Percentiles rank a stretch among this genome's conserved stretches.
phyloP scores from a whole-genome alignment of 768 basidiomycete species.

The Podaxis pistillaris region DNA sequence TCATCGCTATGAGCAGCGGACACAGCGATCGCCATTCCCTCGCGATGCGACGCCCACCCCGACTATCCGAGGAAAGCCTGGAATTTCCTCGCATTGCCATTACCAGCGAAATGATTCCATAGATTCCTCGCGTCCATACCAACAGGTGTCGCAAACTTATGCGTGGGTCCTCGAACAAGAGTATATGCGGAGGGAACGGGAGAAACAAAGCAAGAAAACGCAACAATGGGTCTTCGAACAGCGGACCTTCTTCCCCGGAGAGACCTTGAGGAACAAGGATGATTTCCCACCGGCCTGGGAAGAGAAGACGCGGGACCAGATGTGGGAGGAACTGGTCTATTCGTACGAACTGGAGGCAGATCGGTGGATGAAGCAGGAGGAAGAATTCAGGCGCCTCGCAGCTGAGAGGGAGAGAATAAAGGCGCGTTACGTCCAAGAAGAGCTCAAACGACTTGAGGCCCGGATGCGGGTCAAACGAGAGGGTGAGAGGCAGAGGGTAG shows the following conservation, averaged over 20 bases:
- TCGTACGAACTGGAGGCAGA: conserved; percentile 50
- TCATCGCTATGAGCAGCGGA: conserved; percentile 11
- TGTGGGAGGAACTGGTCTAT: conserved; percentile 55
- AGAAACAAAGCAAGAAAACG: conserved; percentile 47
- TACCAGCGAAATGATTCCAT: background rate
- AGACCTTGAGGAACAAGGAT: conserved; percentile 19
- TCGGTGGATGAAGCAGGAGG: conserved; percentile 51
- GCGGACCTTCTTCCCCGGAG: conserved; percentile 37
- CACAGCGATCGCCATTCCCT: conserved; percentile 13
- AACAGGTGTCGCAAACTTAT: conserved; percentile 42
- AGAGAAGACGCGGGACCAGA: conserved; percentile 29
- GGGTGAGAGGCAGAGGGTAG: conserved; percentile 43
- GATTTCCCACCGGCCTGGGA: conserved; percentile 12
- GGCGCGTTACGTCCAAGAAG: conserved; percentile 46
- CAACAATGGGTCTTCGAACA: conserved; percentile 68
- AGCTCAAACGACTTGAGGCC: conserved; percentile 52
- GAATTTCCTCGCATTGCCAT: background rate
- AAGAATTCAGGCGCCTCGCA: conserved; percentile 41
- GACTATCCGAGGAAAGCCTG: conserved; percentile 18
- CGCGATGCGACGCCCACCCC: conserved; percentile 17
- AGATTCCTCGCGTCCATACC: conserved; percentile 29
- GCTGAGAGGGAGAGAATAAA: conserved; percentile 47
- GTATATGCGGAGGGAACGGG: conserved; percentile 37
- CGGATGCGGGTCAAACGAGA: conserved; percentile 50
- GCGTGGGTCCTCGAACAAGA: conserved; percentile 57